These are phyloP conservation scores for Metschnikowia kunwiensis DNA, from an alignment of 805 yeast genomes.

Conservation along the genomic window DNA sequence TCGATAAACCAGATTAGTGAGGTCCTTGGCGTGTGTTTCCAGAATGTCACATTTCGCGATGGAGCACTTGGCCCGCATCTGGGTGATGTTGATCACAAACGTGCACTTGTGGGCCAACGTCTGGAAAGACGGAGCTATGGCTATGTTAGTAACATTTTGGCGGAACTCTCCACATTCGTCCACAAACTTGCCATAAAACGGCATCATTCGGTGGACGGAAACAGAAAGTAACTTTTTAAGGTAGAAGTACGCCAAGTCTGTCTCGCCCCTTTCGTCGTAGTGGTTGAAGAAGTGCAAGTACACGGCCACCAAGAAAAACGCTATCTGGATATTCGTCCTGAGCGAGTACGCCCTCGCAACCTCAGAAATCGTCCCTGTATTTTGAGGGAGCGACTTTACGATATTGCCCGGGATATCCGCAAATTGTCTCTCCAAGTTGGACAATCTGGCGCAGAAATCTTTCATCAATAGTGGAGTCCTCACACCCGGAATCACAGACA, in stretches of 20 bases:
- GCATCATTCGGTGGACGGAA: conserved; percentile 22
- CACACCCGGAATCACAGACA: conserved; percentile 11
- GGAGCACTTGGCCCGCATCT: conserved; percentile 14
- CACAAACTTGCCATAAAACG: conserved; percentile 15
- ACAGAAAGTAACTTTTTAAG: conserved; percentile 31
- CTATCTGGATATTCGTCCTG: conserved; percentile 14
- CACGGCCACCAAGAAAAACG: conserved; percentile 14
- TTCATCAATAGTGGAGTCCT: conserved; percentile 10
- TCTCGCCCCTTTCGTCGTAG: conserved; percentile 36
- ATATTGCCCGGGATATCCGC: conserved; percentile 2
- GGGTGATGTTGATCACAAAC: conserved; percentile 13
- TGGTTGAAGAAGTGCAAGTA: conserved; percentile 17
- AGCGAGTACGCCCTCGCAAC: conserved; percentile 2
- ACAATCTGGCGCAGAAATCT: conserved; percentile 9
- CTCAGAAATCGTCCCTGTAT: background rate
- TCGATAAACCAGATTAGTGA: conserved; percentile 8
- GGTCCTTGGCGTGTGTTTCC: conserved; percentile 10
- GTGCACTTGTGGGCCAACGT: conserved; percentile 18
- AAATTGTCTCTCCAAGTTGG: conserved; percentile 8
- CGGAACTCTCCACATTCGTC: conserved; percentile 10
- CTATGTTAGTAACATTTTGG: conserved; percentile 13
- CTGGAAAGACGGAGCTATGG: conserved; percentile 18
- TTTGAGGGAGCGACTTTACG: background rate
- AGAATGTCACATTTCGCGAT: conserved; percentile 10
- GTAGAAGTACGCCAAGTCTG: conserved; percentile 36